phyloP scores from a whole-genome alignment of 768 basidiomycete genomes.

The Fomitopsis serialis region DNA sequence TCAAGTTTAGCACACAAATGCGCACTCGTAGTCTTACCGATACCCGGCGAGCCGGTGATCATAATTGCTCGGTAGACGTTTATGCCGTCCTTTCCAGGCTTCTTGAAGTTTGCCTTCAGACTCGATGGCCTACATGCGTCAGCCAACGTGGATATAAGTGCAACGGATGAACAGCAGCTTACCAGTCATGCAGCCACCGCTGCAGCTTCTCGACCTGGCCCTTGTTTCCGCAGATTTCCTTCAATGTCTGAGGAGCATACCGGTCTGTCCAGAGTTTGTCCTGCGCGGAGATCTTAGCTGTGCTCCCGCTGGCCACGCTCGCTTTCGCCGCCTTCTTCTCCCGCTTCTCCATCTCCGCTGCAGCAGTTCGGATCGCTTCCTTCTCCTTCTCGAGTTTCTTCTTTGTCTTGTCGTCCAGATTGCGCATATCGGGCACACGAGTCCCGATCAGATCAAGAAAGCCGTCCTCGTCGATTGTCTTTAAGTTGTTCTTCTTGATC shows the following conservation, averaged over 20 bases:
- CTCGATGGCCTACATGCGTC: constrained; percentile 56
- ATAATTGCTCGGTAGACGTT: constrained; percentile 83
- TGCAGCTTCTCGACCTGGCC: constrained; percentile 83
- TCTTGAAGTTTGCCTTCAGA: constrained; percentile 78
- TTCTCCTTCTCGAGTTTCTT: constrained; percentile 82
- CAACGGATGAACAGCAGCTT: constrained; percentile 14
- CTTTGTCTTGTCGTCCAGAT: constrained; percentile 65
- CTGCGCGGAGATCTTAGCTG: constrained; percentile 4
- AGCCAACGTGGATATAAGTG: not conserved
- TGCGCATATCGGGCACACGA: constrained; percentile 34
- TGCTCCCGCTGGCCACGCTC: constrained; percentile 13
- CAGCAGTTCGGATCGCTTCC: constrained; percentile 64
- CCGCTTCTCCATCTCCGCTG: constrained; percentile 71
- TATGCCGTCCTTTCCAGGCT: constrained; percentile 88
- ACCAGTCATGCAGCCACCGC: constrained; percentile 89
- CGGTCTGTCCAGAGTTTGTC: constrained; percentile 92
- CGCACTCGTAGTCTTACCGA: constrained; percentile 96
- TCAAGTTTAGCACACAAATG: constrained; percentile 88
- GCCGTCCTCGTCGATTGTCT: constrained; percentile 79
- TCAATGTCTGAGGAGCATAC: constrained; percentile 84
- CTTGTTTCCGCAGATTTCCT: constrained; percentile 96
- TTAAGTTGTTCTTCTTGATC: constrained; percentile 75
- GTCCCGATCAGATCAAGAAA: constrained; percentile 81
- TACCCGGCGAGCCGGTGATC: constrained; percentile 92
- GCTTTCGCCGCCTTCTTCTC: constrained; percentile 50